Conservation (phyloP, 805 yeast species). For the Metschnikowia arizonensis region DNA sequence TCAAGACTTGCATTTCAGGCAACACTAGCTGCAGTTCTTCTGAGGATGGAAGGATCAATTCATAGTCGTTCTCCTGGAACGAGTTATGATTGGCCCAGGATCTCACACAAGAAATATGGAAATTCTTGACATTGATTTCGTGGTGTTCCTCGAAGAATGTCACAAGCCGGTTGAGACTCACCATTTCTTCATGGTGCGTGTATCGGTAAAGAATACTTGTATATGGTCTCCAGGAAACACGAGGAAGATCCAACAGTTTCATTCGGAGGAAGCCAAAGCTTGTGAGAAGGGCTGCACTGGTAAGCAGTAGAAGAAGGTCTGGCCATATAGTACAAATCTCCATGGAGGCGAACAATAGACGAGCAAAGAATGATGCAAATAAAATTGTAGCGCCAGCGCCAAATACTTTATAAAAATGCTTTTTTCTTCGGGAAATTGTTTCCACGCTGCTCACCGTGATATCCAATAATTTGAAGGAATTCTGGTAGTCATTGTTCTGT, state of each 20-base stretch:
- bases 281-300: neutral
- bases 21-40: conserved; percentile 4
- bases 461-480: conserved; percentile 16
- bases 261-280: conserved; percentile 1
- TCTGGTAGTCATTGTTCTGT: conserved; percentile 13
- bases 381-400: neutral
- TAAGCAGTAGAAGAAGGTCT: neutral
- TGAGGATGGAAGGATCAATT: conserved; percentile 9
- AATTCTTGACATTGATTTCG: conserved; percentile 39
- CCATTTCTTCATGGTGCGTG: conserved; percentile 30
- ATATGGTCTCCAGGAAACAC: conserved; percentile 37
- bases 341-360: neutral
- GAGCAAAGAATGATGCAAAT: neutral
- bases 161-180: conserved; percentile 31
- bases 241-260: conserved; percentile 6
- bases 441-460: conserved; percentile 8
- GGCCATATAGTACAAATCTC: neutral
- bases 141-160: conserved; percentile 41
- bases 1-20: conserved; percentile 8
- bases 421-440: neutral
- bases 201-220: conserved; percentile 24
- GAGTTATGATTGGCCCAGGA: neutral
- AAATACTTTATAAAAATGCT: neutral
- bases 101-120: conserved; percentile 22
- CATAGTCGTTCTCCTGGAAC: conserved; percentile 10